Percentiles rank a stretch among this genome's conserved stretches.
Evolutionary conservation across 2,329 filamentous ascomycete genomes (phyloP).

Genomic region (Cercospora janseana): DNA sequence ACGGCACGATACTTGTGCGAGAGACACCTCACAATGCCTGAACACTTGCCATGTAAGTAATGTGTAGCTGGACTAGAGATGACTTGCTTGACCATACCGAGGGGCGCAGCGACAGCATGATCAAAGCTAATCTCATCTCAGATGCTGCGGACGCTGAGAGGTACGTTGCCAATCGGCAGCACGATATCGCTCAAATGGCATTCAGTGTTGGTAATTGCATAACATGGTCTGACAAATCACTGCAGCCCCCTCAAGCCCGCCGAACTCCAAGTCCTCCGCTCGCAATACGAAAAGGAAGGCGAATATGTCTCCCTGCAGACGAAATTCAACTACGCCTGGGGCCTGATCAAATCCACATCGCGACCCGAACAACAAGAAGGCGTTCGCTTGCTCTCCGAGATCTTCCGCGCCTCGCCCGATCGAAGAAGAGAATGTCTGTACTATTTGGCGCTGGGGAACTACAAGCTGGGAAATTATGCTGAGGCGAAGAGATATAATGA

Average conservation of each 20-base stretch:
- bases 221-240: not conserved
- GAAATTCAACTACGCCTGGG: constrained; percentile 99
- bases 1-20: not conserved
- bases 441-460: constrained; percentile 95
- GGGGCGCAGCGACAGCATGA: constrained; percentile 28
- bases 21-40: constrained; percentile 21
- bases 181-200: not conserved
- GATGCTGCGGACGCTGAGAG: constrained; percentile 98
- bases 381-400: constrained; percentile 44
- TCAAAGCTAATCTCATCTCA: constrained; percentile 51
- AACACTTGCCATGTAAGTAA: constrained; percentile 52
- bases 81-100: too few relatives aligned
- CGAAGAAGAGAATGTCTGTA: constrained; percentile 96
- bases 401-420: constrained; percentile 90
- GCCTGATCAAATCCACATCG: constrained; percentile 86
- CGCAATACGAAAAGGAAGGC: constrained; percentile 96
- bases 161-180: constrained; percentile 48
- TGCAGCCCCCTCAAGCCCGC: constrained; percentile 80
- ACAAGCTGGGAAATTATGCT: constrained; percentile 96
- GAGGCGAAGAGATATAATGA: constrained; percentile 96
- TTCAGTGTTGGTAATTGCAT: not conserved
- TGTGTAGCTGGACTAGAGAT: too few relatives aligned
- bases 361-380: constrained; percentile 59
- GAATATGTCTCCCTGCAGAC: constrained; percentile 96
- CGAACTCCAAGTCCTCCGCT: constrained; percentile 86